A percentile compares a stretch with the other conserved stretches of the same genome.
Conservation (phyloP, 2,329 filamentous ascomycete genomes). For the Penicillium sp. region DNA sequence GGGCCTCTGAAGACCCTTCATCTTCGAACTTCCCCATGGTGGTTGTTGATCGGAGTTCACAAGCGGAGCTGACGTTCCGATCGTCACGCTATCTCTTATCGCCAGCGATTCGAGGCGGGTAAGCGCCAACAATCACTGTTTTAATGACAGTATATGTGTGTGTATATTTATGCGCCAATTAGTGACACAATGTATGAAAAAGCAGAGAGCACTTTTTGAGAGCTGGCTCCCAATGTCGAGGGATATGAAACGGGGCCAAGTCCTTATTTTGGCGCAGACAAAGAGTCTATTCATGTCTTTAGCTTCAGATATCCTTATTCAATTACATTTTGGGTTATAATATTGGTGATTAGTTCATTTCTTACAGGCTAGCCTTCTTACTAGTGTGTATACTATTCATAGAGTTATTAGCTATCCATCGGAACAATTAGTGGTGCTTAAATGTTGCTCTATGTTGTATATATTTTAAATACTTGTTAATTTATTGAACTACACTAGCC, state of each 20-base stretch:
- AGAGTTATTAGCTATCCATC: background rate
- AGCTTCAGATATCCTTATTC: conserved; percentile 2
- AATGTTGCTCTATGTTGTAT: background rate
- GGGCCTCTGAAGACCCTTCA: conserved; percentile 26
- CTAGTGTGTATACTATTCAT: background rate
- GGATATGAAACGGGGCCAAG: background rate
- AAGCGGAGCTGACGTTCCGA: conserved; percentile 11
- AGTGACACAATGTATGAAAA: background rate
- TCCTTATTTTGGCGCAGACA: conserved; percentile 8
- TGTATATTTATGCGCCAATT: background rate
- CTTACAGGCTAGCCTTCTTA: background rate
- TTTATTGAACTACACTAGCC: background rate
- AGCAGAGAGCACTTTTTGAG: background rate
- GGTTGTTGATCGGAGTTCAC: conserved; percentile 5
- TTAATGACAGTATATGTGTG: background rate
- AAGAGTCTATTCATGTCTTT: conserved; percentile 3
- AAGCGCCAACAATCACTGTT: background rate
- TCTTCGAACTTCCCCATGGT: conserved; percentile 28
- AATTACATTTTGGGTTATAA: background rate
- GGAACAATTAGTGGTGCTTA: background rate
- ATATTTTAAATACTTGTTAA: background rate
- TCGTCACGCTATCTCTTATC: conserved; percentile 18
- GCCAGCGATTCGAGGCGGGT: background rate
- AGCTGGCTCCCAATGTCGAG: background rate
- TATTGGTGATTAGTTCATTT: background rate